phyloP scores from a whole-genome alignment of 176 grass and related monocot genomes.

The Lolium perenne region DNA sequence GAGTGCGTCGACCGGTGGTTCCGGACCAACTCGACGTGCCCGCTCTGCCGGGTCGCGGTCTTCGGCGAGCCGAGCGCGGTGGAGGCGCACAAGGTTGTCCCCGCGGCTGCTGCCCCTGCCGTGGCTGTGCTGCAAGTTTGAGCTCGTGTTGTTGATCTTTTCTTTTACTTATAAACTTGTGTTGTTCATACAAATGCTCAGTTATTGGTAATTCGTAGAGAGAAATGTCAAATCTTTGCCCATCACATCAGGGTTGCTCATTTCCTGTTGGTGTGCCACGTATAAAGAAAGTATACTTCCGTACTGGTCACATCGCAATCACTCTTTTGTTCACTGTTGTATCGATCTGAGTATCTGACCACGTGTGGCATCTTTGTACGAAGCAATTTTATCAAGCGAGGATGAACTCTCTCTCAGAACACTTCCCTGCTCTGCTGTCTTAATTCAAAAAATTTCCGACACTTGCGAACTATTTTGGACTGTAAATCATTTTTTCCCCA shows the following conservation, averaged over 20 bases:
- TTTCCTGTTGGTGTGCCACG: background rate
- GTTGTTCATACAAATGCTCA: background rate
- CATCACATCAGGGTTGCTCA: background rate
- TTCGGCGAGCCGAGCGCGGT: background rate
- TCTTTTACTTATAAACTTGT: background rate
- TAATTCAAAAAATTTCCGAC: background rate
- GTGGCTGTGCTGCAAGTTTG: conserved; percentile 17
- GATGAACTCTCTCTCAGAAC: too few species aligned
- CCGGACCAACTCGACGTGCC: conserved; percentile 54
- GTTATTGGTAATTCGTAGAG: background rate
- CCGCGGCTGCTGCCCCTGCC: background rate
- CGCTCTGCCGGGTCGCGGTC: conserved; percentile 52
- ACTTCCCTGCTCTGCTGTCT: too few species aligned
- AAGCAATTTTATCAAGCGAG: background rate
- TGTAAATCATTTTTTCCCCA: too few species aligned
- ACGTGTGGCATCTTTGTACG: background rate
- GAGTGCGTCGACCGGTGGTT: conserved; percentile 70
- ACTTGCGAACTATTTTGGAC: too few species aligned
- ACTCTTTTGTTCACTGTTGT: background rate
- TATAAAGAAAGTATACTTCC: background rate
- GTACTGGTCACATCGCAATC: background rate
- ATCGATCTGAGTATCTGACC: background rate
- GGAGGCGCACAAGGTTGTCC: background rate
- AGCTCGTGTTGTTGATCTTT: background rate
- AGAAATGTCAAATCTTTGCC: background rate